These are phyloP conservation scores for Dothideomycetidae sp. DNA, from an alignment of 2,329 filamentous ascomycete genomes.

Conservation along the genomic window DNA sequence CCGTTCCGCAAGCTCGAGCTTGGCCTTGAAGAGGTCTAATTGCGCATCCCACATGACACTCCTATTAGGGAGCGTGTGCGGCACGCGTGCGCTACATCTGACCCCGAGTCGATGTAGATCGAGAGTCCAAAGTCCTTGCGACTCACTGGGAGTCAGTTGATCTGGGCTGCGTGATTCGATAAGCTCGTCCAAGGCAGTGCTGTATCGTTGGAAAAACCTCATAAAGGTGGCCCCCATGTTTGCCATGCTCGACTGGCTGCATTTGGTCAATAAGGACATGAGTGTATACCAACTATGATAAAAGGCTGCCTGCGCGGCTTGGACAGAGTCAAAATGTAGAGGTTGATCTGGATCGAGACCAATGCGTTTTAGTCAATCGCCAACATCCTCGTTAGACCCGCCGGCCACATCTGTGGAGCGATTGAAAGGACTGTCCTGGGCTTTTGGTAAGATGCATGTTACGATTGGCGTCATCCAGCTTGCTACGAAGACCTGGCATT, in stretches of 20 bases:
- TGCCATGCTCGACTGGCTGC: not conserved
- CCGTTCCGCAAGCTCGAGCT: not conserved
- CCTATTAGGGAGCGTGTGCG: not conserved
- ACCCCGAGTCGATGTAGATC: not conserved
- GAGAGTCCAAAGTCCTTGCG: not conserved
- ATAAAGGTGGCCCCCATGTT: not conserved
- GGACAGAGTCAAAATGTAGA: not conserved
- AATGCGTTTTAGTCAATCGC: not conserved
- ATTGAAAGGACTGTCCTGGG: not conserved
- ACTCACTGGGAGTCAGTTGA: not conserved
- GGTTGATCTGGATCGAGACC: not conserved
- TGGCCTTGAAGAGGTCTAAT: not conserved
- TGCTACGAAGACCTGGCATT: not conserved
- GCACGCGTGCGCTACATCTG: not conserved
- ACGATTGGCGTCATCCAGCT: not conserved
- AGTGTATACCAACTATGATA: conserved; percentile 3
- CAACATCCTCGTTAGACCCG: not conserved
- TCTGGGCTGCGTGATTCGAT: not conserved
- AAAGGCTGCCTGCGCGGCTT: conserved; percentile 2
- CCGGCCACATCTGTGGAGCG: too few species aligned
- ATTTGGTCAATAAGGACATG: not conserved
- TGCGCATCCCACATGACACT: not conserved
- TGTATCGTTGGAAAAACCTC: not conserved
- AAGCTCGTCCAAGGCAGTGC: not conserved
- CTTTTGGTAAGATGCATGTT: not conserved